A percentile compares a stretch with the other conserved stretches of the same genome.
phyloP scores from a whole-genome alignment of 75 land plant genomes.

The Larix kaempferi region DNA sequence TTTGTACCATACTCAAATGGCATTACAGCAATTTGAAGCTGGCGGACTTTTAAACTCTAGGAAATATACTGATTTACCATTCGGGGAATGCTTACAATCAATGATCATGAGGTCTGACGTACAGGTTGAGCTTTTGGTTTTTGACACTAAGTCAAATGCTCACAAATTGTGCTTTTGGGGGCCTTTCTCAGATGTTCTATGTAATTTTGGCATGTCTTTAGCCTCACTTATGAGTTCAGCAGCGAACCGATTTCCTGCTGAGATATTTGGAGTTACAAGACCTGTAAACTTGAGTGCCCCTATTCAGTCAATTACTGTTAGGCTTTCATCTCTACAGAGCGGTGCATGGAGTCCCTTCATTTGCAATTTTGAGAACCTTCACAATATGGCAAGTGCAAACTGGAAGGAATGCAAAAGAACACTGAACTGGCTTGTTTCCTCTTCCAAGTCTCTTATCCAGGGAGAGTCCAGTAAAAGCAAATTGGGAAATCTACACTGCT shows the following conservation, averaged over 20 bases:
- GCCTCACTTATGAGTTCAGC: neutral
- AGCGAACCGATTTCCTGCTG: too few relatives aligned
- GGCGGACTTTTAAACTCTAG: neutral
- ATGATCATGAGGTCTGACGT: neutral
- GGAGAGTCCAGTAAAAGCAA: neutral
- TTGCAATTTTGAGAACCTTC: slow-evolving; percentile 1
- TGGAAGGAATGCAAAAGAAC: neutral
- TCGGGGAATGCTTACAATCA: neutral
- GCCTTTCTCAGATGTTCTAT: neutral
- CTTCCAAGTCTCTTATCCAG: neutral
- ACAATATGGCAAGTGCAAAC: neutral
- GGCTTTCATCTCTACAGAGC: neutral
- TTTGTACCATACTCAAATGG: neutral
- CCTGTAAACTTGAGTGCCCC: neutral
- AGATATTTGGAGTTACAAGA: neutral
- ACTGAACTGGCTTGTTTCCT: neutral
- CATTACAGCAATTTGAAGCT: neutral
- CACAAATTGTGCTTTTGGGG: neutral
- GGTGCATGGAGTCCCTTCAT: neutral
- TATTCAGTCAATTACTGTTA: neutral
- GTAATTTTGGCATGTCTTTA: neutral
- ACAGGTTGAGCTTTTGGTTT: neutral
- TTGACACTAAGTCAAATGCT: neutral
- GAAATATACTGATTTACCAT: neutral
- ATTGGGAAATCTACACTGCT: neutral